Evolutionary conservation across 163 green algal species (phyloP), one percentile per base, ranked within the genome.

Genomic region (Chlamydomonas reinhardtii): DNA sequence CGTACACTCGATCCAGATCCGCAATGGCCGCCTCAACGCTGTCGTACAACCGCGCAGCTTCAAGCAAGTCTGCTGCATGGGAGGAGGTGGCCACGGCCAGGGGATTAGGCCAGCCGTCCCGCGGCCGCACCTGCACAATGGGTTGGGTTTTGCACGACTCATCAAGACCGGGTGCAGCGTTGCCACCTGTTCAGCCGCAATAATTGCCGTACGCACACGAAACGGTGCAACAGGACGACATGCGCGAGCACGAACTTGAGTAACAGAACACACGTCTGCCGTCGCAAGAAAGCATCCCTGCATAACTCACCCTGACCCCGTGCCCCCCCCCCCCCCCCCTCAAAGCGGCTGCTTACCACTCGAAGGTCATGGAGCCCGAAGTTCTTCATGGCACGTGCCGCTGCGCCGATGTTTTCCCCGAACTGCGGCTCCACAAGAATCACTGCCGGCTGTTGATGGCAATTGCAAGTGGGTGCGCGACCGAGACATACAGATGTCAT

Each of bases 331-430:
- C n/a, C 39, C 5, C 8, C 39, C 39, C 39, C 39, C 39, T 48
- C 5, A 8, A 8, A 8, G 39, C 39, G 39, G 39, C 39, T 48
- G 39, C 39, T 48, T 1, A 86, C 81, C 25, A 87, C 39, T 0
- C 82, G 82, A 39, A 87, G 39, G 82, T 87, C 82, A 4, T 6
- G 34, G 15, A 89, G n/a, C 0, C 84, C 84, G 14, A 89, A 81
- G 31, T 89, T 89, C 68, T 78, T 78, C 75, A 89, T 79, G 24
- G 75, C 84, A 16, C 84, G 74, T 8, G 74, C 74, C 0, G 84
- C 84, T 4, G 84, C 35, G n/a, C 84, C 84, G 35, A 89, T 89
- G 84, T 89, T 89, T n/a, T 85, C 84, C 1, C 74, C 74, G 14
- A 89, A 74, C 37, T 85, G 76, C 3, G 84, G 84, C 37, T 89